These are phyloP conservation scores for Suillus brevipes DNA, from an alignment of 768 basidiomycete genomes.

Conservation along the genomic window DNA sequence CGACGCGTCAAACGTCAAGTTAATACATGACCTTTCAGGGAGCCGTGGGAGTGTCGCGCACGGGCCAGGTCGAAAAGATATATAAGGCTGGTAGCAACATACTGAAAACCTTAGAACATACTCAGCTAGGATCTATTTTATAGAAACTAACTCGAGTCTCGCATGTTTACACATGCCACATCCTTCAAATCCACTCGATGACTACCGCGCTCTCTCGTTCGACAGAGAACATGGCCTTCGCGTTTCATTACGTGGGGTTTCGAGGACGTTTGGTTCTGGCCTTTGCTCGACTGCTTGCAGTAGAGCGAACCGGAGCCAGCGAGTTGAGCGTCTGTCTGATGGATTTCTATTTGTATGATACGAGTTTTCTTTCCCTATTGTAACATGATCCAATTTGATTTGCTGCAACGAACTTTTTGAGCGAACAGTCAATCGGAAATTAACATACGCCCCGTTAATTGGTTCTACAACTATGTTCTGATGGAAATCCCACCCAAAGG, in stretches of 20 bases:
- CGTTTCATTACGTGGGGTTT: slow-evolving; percentile 27
- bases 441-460: too few relatives aligned
- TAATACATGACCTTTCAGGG: too few relatives aligned
- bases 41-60: slow-evolving; percentile 19
- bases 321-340: slow-evolving; percentile 44
- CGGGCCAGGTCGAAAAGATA: slow-evolving; percentile 33
- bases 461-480: too few relatives aligned
- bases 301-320: slow-evolving; percentile 30
- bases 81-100: slow-evolving; percentile 3
- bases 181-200: slow-evolving; percentile 73
- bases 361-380: not conserved
- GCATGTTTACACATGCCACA: slow-evolving; percentile 48
- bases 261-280: slow-evolving; percentile 39
- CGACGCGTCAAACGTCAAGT: too few relatives aligned
- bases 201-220: slow-evolving; percentile 62
- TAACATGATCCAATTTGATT: too few relatives aligned
- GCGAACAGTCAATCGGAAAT: too few relatives aligned
- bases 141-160: slow-evolving; percentile 46
- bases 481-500: not conserved
- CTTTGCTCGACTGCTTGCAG: slow-evolving; percentile 24
- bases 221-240: slow-evolving; percentile 61
- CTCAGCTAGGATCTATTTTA: slow-evolving; percentile 42
- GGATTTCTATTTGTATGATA: slow-evolving; percentile 25
- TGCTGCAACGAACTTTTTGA: too few relatives aligned
- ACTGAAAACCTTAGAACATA: slow-evolving; percentile 40